phyloP scores from a whole-genome alignment of 257 asterid species.

The Solanum pennellii region DNA sequence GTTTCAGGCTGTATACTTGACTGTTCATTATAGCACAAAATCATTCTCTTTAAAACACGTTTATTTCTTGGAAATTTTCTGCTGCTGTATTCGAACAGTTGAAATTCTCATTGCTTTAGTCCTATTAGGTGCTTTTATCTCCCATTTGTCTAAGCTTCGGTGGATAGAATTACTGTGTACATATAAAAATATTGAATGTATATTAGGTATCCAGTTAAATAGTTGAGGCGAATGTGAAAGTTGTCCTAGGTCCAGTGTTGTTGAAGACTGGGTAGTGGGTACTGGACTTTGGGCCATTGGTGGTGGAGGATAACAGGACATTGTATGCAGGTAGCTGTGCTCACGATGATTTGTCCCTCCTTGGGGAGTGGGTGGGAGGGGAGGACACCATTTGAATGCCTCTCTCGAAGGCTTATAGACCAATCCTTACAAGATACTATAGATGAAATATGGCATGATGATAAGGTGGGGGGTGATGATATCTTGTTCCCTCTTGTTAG shows the following conservation, averaged over 20 bases:
- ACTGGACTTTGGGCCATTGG: constrained; percentile 12
- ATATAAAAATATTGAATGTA: background rate
- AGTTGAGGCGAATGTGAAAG: background rate
- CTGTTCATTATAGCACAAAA: background rate
- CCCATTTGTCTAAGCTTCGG: background rate
- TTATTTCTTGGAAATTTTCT: background rate
- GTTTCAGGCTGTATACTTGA: background rate
- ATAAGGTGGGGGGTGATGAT: background rate
- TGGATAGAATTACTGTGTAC: background rate
- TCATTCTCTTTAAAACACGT: background rate
- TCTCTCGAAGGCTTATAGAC: constrained; percentile 33
- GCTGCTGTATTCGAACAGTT: background rate
- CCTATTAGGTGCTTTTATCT: background rate
- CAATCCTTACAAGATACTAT: constrained; percentile 33
- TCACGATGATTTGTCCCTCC: constrained; percentile 26
- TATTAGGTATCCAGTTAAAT: background rate
- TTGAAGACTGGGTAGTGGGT: constrained; percentile 27
- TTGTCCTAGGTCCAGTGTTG: constrained; percentile 22
- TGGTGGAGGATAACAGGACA: background rate
- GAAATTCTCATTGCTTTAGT: background rate
- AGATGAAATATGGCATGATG: background rate
- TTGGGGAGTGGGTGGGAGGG: constrained; percentile 25
- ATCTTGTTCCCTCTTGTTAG: background rate
- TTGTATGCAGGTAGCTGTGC: constrained; percentile 31
- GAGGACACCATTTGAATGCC: constrained; percentile 45